A percentile compares a stretch with the other conserved stretches of the same genome.
These are phyloP conservation scores for Graphiopsis chlorocephala DNA, from an alignment of 2,329 filamentous ascomycete genomes.

Conservation along the genomic window DNA sequence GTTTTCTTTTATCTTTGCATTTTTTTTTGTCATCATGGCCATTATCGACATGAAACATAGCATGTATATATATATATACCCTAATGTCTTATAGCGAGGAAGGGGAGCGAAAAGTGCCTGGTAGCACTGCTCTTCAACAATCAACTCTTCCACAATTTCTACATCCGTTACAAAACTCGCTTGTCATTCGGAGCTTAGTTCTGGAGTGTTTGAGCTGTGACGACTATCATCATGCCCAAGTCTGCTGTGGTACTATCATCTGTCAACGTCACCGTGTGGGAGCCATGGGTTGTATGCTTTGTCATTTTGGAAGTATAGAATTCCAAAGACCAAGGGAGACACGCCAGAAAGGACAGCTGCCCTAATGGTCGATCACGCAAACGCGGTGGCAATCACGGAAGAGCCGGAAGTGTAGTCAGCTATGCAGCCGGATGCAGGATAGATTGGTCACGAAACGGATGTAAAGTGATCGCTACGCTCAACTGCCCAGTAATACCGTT, in stretches of 20 bases:
- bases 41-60: background rate
- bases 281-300: background rate
- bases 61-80: conserved; percentile 11
- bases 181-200: background rate
- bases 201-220: background rate
- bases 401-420: conserved; percentile 5
- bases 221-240: background rate
- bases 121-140: background rate
- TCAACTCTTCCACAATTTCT: background rate
- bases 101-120: background rate
- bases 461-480: background rate
- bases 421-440: background rate
- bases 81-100: conserved; percentile 2
- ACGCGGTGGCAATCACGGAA: conserved; percentile 4
- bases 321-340: background rate
- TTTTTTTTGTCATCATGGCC: background rate
- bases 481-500: background rate
- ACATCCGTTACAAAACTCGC: background rate
- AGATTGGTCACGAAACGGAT: background rate
- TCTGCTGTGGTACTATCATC: background rate
- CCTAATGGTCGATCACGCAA: background rate
- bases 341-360: background rate
- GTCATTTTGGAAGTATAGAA: background rate
- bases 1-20: background rate
- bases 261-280: background rate